Percentiles rank a stretch among this genome's conserved stretches.
Conservation (phyloP, 202 grass and related monocot species). For the Carex arenaria region DNA sequence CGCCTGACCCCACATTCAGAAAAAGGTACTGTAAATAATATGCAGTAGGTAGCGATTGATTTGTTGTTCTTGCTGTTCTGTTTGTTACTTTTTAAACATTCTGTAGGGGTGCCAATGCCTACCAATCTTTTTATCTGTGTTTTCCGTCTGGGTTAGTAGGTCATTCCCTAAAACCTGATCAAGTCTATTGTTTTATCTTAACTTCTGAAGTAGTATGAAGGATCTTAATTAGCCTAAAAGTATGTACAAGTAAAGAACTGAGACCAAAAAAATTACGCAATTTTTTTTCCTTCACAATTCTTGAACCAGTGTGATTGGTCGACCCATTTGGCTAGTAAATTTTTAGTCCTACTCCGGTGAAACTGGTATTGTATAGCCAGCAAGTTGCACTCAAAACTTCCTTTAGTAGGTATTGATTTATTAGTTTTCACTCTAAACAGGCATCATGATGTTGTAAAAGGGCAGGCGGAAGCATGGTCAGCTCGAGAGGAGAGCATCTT, state of each 20-base stretch:
- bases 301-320: neutral
- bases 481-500: slow-evolving; percentile 14
- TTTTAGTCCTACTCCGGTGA: neutral
- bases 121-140: neutral
- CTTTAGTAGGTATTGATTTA: neutral
- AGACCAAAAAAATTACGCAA: neutral
- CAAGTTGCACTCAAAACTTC: neutral
- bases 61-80: neutral
- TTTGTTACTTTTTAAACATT: neutral
- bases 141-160: neutral
- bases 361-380: neutral
- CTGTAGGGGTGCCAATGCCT: neutral
- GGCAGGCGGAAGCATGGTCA: slow-evolving; percentile 31
- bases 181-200: neutral
- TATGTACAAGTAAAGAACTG: neutral
- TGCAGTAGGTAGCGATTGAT: neutral
- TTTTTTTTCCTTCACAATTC: neutral
- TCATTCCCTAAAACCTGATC: neutral
- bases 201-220: neutral
- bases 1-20: slow-evolving; percentile 32
- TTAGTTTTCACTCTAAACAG: slow-evolving; percentile 1
- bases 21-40: slow-evolving; percentile 17
- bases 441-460: slow-evolving; percentile 21
- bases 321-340: neutral
- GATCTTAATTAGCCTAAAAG: neutral